Evolutionary conservation across 2,329 filamentous ascomycete species (phyloP), one percentile per base, ranked within the genome.

Genomic region (Pseudogymnoascus sp.): DNA sequence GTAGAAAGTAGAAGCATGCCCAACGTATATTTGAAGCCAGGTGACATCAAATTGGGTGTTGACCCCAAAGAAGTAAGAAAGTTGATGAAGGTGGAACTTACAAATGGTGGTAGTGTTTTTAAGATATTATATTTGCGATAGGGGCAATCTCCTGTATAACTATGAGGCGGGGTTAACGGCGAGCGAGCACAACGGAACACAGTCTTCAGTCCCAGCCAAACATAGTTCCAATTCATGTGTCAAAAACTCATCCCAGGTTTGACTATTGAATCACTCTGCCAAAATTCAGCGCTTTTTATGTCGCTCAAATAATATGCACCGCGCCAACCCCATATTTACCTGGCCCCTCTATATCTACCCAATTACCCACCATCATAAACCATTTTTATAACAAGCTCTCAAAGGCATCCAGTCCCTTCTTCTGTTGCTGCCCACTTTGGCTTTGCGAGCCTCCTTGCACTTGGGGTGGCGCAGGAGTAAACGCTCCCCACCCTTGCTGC

Each of bases 321-420:
- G 29, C 48, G 48, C 48, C 18, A 55, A 27, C 48, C 5, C n/a
- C 29, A 55, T 21, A 55, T 55, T 18, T 55, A 33, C n/a, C 45
- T 31, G 4, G 18, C 13, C 27, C 45, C 4, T 18, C 45, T 18
- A 55, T 55, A 55, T 55, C 48, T 12, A 55, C 29, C n/a, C 12
- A 55, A 33, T 33, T 55, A 33, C 4, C n/a, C 9, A 12, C 29
- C 29, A 33, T 7, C 10, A 33, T 13, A 18, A 18, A 1, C n/a
- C 1, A 21, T 55, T 18, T 25, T 18, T 59, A 84, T 63, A 84
- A 68, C 65, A 84, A 74, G 70, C 81, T 84, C 66, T 83, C 79
- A 69, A 79, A 84, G 64, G 80, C 81, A 70, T 83, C 81, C 63
- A 84, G 68, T 1, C 80, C 81, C 12, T 66, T 69, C 63, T 76